Evolutionary conservation across 768 basidiomycete species (phyloP).

Genomic region (Coprinellus aureogranulatus): DNA sequence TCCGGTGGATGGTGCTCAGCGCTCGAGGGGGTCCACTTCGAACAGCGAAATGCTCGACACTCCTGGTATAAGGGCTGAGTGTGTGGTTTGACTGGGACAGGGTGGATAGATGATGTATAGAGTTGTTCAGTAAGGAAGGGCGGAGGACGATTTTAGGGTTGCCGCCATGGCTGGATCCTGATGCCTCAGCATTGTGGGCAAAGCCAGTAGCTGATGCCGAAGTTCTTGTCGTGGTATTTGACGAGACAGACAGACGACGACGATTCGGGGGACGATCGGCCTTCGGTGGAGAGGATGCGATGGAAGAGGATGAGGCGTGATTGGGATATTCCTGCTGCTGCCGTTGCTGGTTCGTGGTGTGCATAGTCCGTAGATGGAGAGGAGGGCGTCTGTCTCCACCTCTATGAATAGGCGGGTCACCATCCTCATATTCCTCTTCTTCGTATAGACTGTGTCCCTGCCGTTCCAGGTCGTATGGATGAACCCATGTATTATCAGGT

Average conservation of each 20-base stretch:
- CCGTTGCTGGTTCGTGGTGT: background rate
- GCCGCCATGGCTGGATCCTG: slow-evolving; percentile 32
- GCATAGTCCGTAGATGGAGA: background rate
- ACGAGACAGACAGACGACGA: slow-evolving; percentile 36
- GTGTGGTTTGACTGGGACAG: slow-evolving; percentile 91
- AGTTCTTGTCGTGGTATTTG: slow-evolving; percentile 21
- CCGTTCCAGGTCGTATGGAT: slow-evolving; percentile 9
- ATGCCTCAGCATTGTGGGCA: slow-evolving; percentile 17
- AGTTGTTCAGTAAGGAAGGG: slow-evolving; percentile 65
- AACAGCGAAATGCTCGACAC: slow-evolving; percentile 88
- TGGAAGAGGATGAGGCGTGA: slow-evolving; percentile 1
- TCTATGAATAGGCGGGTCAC: background rate
- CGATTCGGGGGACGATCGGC: background rate
- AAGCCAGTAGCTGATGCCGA: slow-evolving; percentile 18
- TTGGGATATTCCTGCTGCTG: slow-evolving; percentile 12
- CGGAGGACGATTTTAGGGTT: slow-evolving; percentile 59
- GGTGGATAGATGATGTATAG: slow-evolving; percentile 81
- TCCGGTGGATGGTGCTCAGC: slow-evolving; percentile 18
- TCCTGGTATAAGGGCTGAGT: slow-evolving; percentile 88
- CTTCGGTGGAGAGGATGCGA: slow-evolving; percentile 11
- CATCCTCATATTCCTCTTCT: slow-evolving; percentile 6
- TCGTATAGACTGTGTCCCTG: background rate
- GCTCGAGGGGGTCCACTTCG: slow-evolving; percentile 75
- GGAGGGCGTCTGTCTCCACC: no score
- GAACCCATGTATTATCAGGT: background rate